Evolutionary conservation across 257 asterid genomes (phyloP), one percentile per base, ranked within the genome.

Genomic region (Schizonepeta tenuifolia): DNA sequence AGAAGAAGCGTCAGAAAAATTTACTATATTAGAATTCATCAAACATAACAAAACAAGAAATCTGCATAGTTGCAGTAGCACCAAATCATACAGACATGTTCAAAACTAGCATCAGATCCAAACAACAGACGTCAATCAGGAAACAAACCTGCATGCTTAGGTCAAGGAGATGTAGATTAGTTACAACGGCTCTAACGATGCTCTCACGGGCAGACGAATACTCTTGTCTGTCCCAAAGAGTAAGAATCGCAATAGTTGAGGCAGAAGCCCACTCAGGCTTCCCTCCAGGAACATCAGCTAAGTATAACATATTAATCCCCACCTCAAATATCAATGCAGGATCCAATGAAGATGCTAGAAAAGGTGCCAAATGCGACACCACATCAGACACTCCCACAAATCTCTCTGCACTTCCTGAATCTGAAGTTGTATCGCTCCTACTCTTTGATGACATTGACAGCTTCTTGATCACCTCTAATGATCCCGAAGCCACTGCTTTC

Each of bases 241-340:
- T 90, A 56, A 93, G 98, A 81, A 93, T 93, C n/a, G 97, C 97
- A 80, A 93, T 90, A 51, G 84, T 90, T 20, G 98, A 90, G 0
- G 92, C 76, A 46, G 98, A 93, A 61, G 98, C 98, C 98, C 98
- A 93, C 87, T 90, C 98, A 3, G 98, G 96, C 83, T 93, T 93
- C 74, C 98, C 98, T 73, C 98, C 98, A 26, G 98, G 96, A 61
- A 93, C 97, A 81, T 93, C 98, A 82, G 98, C 98, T 86, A 93
- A 83, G 85, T 87, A 93, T 53, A 93, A 75, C 98, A 90, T 90
- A 77, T 93, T 93, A 79, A 89, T 93, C 70, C 95, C 98, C 80
- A 93, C 98, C 83, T 93, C 98, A 74, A 84, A 93, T 76, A 90
- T 93, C 87, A 90, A 81, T 0, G 98, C 92, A 41, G 98, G 96